Base-by-base conservation (phyloP, 1,284 basidiomycete species). In the Leucoagaricus sp. region DNA sequence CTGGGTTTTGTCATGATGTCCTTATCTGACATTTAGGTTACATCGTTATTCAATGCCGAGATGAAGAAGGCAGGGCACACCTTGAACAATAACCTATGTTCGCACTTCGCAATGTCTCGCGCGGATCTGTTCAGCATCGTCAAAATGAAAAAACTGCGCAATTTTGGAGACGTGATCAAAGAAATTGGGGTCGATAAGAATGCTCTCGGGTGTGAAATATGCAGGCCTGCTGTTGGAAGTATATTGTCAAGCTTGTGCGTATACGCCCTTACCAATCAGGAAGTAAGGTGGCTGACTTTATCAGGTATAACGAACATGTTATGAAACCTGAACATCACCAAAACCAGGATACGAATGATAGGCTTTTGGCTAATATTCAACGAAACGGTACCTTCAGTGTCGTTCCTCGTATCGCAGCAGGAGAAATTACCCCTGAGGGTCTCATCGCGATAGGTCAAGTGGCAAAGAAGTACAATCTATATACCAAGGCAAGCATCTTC, bases 321-420 rank as follows among this genome's bases (percentile, higher is more conserved):
- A 81, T 91, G 80, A 72, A 79, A 21, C 81, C 84, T 0, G 74
- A 70, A n/a, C 85, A 88, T 61, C 83, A 86, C 61, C 79, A 84
- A 38, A 84, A 85, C 46, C 89, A 91, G 65, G 87, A 90, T 60
- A 89, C 87, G 21, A 89, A 89, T 60, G 84, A 86, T 64, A 69
- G 63, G 50, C 90, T 81, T 70, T 71, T 91, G 56, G 89, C 85
- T 23, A 92, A 92, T 66, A 87, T 92, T 48, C 89, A 92, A 66
- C 77, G 89, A 23, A 85, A 91, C 60, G 89, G 83, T 63, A 70
- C 87, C 0, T 91, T 87, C 70, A 87, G 84, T 1, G 87, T 92
- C 57, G 79, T 92, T 15, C 89, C 89, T 15, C 81, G 89, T 45
- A 77, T 91, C 23, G 72, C 86, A 1, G 87, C 80, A 1, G 87